These are phyloP conservation scores for Excoecaria cochinchinensis DNA, from an alignment of 345 rosid genomes.

Conservation along the genomic window DNA sequence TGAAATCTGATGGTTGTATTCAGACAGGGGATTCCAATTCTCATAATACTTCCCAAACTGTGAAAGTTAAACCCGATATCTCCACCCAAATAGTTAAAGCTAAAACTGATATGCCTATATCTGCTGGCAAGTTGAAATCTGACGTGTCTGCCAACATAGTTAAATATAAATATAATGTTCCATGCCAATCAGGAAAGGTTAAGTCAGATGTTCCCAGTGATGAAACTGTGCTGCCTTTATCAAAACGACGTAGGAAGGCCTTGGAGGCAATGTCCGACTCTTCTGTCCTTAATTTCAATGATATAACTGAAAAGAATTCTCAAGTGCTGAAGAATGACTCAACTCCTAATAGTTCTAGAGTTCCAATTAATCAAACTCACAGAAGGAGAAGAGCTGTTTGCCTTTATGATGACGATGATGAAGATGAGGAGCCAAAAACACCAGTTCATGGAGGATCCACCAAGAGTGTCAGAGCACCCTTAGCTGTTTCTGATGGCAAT, in stretches of 20 bases:
- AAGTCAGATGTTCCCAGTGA: conserved; percentile 31
- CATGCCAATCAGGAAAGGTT: conserved; percentile 1
- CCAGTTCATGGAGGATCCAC: conserved; percentile 68
- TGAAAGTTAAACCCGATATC: conserved; percentile 16
- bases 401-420: conserved; percentile 61
- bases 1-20: conserved; percentile 7
- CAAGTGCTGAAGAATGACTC: conserved; percentile 35
- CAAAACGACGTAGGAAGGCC: conserved; percentile 57
- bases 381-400: conserved; percentile 77
- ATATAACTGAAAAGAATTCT: conserved; percentile 41
- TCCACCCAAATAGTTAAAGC: background rate
- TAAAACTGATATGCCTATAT: conserved; percentile 14
- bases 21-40: background rate
- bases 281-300: conserved; percentile 39
- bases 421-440: conserved; percentile 71
- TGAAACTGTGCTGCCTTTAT: conserved; percentile 53
- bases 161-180: conserved; percentile 9
- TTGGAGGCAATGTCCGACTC: conserved; percentile 62
- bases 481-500: conserved; percentile 30
- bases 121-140: conserved; percentile 10
- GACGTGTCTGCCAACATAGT: conserved; percentile 11
- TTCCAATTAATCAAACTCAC: conserved; percentile 39
- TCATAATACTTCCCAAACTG: background rate
- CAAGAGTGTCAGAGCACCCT: conserved; percentile 34
- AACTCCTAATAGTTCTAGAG: conserved; percentile 37